Conservation (phyloP, 176 grass and related monocot genomes). For the Ensete glaucum region DNA sequence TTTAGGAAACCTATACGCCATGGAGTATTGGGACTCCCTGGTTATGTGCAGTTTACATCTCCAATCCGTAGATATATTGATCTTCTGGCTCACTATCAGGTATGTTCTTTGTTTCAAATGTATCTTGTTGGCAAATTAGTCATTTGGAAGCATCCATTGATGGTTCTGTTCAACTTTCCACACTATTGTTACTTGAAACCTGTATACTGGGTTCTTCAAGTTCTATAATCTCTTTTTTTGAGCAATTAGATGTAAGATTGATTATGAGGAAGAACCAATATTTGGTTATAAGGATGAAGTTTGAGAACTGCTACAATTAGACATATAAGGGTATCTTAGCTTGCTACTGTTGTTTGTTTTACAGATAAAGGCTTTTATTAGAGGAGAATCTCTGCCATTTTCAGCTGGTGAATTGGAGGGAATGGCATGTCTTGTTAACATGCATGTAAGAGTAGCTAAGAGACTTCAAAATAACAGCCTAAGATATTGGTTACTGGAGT, state of each 20-base stretch:
- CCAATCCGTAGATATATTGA: slow-evolving; percentile 95
- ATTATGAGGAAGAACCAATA: neutral
- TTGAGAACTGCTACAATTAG: neutral
- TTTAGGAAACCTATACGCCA: slow-evolving; percentile 58
- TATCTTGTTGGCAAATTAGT: neutral
- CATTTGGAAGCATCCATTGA: neutral
- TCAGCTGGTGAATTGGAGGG: slow-evolving; percentile 69
- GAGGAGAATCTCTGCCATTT: slow-evolving; percentile 66
- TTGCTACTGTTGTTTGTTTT: neutral
- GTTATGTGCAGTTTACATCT: slow-evolving; percentile 93
- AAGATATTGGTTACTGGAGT: slow-evolving; percentile 86
- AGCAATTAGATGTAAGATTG: neutral
- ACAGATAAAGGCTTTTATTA: slow-evolving; percentile 91
- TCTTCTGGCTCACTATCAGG: slow-evolving; percentile 92
- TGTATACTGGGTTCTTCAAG: neutral
- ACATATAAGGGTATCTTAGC: neutral
- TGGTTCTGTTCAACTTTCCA: neutral
- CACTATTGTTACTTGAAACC: neutral
- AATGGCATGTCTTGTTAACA: slow-evolving; percentile 62
- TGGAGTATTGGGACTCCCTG: slow-evolving; percentile 67
- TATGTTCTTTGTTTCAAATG: slow-evolving; percentile 21
- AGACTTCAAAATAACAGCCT: slow-evolving; percentile 60
- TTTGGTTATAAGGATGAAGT: too few species aligned
- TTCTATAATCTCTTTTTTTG: neutral
- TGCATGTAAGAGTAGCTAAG: slow-evolving; percentile 76